A percentile compares a stretch with the other conserved stretches of the same genome.
Evolutionary conservation across 2,329 filamentous ascomycete species (phyloP).

Genomic region (Stachybotrys chlorohalonatus): DNA sequence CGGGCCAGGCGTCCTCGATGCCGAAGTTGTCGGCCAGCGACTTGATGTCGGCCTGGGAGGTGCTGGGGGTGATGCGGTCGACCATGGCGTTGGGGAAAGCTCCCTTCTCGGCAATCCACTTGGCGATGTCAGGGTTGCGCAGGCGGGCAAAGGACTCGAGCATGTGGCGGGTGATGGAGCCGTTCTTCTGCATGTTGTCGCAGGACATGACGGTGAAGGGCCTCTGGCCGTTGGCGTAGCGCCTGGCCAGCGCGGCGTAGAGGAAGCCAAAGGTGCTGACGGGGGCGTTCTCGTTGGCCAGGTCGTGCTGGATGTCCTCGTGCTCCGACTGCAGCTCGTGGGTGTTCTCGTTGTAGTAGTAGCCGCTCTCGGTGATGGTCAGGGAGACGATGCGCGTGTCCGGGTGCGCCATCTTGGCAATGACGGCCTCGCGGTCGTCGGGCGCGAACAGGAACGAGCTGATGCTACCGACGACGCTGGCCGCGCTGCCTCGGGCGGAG

Average conservation of each 20-base stretch:
- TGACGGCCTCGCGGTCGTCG: constrained; percentile 40
- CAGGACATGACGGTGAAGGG: constrained; percentile 47
- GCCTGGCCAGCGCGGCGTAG: constrained; percentile 38
- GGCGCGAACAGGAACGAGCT: constrained; percentile 42
- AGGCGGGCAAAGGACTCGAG: constrained; percentile 39
- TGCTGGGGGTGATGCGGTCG: constrained; percentile 45
- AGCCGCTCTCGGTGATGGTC: constrained; percentile 47
- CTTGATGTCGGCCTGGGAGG: constrained; percentile 32
- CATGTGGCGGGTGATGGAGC: constrained; percentile 42
- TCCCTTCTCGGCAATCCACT: constrained; percentile 38
- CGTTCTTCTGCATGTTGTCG: constrained; percentile 50
- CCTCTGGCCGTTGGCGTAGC: constrained; percentile 33
- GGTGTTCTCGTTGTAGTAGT: constrained; percentile 51
- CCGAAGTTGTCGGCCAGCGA: constrained; percentile 33
- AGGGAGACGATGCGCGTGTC: constrained; percentile 45
- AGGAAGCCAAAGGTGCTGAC: constrained; percentile 43
- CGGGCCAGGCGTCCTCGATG: constrained; percentile 42
- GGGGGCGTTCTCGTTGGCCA: constrained; percentile 32
- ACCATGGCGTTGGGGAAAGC: constrained; percentile 48
- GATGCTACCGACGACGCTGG: constrained; percentile 42
- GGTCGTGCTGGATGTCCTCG: constrained; percentile 39
- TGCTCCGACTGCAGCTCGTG: constrained; percentile 39
- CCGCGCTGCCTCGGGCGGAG: constrained; percentile 38
- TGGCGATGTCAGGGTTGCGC: constrained; percentile 35
- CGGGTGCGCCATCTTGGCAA: constrained; percentile 44